Conservation (phyloP, 129 eudicot genomes). For the Flaveria brownii region DNA sequence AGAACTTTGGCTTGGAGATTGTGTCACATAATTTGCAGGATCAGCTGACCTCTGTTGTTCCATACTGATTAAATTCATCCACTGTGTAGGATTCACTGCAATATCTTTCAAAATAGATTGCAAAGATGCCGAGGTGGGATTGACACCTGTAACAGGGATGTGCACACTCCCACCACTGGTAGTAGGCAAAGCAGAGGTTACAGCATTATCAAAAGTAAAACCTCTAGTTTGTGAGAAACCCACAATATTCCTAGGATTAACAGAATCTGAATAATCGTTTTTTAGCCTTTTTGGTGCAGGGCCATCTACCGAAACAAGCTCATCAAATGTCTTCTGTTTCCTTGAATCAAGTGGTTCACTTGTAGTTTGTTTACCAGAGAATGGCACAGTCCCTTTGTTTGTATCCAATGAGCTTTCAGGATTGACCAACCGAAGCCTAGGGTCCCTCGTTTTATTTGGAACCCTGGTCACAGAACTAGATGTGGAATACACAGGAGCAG, state of each 20-base stretch:
- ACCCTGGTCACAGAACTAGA: constrained; percentile 43
- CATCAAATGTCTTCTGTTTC: constrained; percentile 58
- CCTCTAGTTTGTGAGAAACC: constrained; percentile 42
- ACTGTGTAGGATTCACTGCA: constrained; percentile 79
- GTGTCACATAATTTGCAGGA: constrained; percentile 38
- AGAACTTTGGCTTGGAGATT: constrained; percentile 44
- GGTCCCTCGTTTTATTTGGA: constrained; percentile 72
- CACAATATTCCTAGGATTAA: constrained; percentile 22
- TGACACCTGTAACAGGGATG: constrained; percentile 39
- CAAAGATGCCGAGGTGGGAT: constrained; percentile 50
- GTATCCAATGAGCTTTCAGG: constrained; percentile 36
- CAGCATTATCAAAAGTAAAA: constrained; percentile 38
- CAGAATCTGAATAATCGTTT: constrained; percentile 41
- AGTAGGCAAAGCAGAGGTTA: constrained; percentile 33
- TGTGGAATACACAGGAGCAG: constrained; percentile 41
- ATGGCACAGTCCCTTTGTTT: constrained; percentile 36
- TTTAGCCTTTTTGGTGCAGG: constrained; percentile 71
- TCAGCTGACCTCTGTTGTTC: constrained; percentile 61
- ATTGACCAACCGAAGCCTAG: constrained; percentile 72
- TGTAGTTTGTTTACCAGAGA: constrained; percentile 35
- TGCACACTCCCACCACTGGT: constrained; percentile 35
- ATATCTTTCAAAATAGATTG: constrained; percentile 75
- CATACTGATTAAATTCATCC: constrained; percentile 65
- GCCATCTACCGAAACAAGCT: constrained; percentile 48
- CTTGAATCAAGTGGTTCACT: constrained; percentile 41